Evolutionary conservation across 306 rosid species (phyloP).

Genomic region (Erythrophleum fordii): DNA sequence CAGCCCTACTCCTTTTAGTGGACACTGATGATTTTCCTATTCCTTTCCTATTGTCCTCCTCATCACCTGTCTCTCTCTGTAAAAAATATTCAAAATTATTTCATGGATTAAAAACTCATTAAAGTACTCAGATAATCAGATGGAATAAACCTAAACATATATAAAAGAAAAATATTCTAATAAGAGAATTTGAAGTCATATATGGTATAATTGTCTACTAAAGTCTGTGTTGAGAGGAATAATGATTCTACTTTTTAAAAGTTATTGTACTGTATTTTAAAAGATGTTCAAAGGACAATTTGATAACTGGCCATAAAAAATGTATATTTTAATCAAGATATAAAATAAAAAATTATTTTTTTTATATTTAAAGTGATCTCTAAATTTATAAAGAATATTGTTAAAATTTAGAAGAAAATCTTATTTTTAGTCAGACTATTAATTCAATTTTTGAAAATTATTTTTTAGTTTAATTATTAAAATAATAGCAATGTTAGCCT

Average conservation of each 20-base stretch:
- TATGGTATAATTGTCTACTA: not conserved
- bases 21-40: slow-evolving; percentile 61
- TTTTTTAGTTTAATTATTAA: too few species aligned
- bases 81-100: not conserved
- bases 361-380: too few species aligned
- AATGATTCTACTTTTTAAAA: not conserved
- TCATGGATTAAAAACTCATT: not conserved
- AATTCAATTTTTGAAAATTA: too few species aligned
- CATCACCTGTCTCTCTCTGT: slow-evolving; percentile 50
- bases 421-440: too few species aligned
- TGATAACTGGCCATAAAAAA: not conserved
- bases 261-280: not conserved
- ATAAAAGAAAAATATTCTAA: not conserved
- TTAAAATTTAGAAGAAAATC: too few species aligned
- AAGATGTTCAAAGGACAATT: not conserved
- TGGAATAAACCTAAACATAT: not conserved
- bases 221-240: not conserved
- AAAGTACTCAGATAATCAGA: not conserved
- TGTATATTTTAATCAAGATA: not conserved
- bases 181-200: not conserved
- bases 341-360: too few species aligned
- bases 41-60: slow-evolving; percentile 52
- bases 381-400: too few species aligned
- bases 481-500: too few species aligned
- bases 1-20: slow-evolving; percentile 84